Percentiles rank a stretch among this genome's conserved stretches.
These are phyloP conservation scores for Elongisporangium senticosum DNA, from an alignment of 352 stramenopile species.

Conservation along the genomic window DNA sequence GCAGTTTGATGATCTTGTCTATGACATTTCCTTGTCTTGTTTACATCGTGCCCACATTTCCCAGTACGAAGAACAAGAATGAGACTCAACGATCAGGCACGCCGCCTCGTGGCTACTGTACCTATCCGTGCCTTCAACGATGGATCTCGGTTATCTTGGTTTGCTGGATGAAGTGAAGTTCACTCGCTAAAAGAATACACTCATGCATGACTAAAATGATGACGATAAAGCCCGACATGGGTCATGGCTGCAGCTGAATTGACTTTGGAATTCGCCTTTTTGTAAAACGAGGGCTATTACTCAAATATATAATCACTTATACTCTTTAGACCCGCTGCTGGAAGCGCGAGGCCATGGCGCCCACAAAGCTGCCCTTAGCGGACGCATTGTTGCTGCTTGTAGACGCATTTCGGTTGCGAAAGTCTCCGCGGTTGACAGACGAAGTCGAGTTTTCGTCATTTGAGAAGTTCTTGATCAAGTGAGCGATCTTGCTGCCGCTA, in stretches of 20 bases:
- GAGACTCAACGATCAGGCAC: too few relatives aligned
- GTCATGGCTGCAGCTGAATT: neutral
- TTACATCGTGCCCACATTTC: neutral
- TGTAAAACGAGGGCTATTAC: neutral
- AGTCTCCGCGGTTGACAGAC: constrained; percentile 14
- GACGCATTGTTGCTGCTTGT: constrained; percentile 14
- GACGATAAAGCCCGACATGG: neutral
- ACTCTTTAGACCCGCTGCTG: neutral
- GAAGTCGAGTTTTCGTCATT: constrained; percentile 12
- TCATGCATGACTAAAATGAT: neutral
- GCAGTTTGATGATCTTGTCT: neutral
- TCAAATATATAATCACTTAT: neutral
- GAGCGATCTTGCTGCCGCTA: constrained; percentile 46
- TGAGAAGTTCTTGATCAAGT: constrained; percentile 75
- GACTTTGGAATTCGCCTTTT: neutral
- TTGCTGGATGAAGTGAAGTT: too few relatives aligned
- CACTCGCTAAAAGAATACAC: neutral
- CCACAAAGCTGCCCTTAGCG: constrained; percentile 6
- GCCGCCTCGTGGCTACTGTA: neutral
- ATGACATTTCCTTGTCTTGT: neutral
- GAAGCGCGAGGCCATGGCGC: constrained; percentile 16
- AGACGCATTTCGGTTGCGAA: constrained; percentile 30
- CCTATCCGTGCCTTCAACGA: too few relatives aligned
- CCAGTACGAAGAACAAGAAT: too few relatives aligned
- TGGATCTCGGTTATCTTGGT: neutral